Conservation (phyloP, 1,284 basidiomycete genomes). For the Malassezia equina region DNA sequence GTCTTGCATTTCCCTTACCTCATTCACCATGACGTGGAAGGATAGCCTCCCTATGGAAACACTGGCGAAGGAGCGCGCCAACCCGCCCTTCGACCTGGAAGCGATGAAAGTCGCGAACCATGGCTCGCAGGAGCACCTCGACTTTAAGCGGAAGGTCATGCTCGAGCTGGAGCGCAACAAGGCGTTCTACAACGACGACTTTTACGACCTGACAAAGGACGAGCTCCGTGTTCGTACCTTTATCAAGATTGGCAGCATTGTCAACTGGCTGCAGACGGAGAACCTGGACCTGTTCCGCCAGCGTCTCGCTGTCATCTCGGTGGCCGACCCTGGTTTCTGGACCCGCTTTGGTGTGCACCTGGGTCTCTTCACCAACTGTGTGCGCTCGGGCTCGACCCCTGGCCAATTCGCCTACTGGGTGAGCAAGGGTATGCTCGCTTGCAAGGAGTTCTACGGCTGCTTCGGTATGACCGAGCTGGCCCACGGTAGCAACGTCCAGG, state of each 20-base stretch:
- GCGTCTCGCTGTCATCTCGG: slow-evolving; percentile 52
- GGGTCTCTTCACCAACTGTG: slow-evolving; percentile 53
- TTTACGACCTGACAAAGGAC: slow-evolving; percentile 55
- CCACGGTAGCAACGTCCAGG: slow-evolving; percentile 55
- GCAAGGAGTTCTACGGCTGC: slow-evolving; percentile 55
- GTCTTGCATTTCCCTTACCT: slow-evolving; percentile 4
- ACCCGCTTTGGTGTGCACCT: slow-evolving; percentile 55
- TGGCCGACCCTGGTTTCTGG: slow-evolving; percentile 54
- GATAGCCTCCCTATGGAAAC: slow-evolving; percentile 46
- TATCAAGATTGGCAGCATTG: slow-evolving; percentile 27
- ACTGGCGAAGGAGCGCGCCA: slow-evolving; percentile 50
- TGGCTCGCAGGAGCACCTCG: slow-evolving; percentile 43
- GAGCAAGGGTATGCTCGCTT: slow-evolving; percentile 53
- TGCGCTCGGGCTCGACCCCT: slow-evolving; percentile 36
- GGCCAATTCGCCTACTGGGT: slow-evolving; percentile 54
- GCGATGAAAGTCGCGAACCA: slow-evolving; percentile 50
- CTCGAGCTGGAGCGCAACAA: slow-evolving; percentile 53
- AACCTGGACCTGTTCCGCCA: slow-evolving; percentile 50
- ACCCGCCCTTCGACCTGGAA: slow-evolving; percentile 53
- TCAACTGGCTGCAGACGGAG: slow-evolving; percentile 43
- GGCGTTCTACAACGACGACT: slow-evolving; percentile 53
- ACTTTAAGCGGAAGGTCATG: slow-evolving; percentile 49
- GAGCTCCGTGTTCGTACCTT: slow-evolving; percentile 50
- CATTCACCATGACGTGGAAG: slow-evolving; percentile 21
- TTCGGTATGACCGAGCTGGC: slow-evolving; percentile 55